Conservation (phyloP, 1,284 basidiomycete genomes). For the Heterobasidion occidentale region DNA sequence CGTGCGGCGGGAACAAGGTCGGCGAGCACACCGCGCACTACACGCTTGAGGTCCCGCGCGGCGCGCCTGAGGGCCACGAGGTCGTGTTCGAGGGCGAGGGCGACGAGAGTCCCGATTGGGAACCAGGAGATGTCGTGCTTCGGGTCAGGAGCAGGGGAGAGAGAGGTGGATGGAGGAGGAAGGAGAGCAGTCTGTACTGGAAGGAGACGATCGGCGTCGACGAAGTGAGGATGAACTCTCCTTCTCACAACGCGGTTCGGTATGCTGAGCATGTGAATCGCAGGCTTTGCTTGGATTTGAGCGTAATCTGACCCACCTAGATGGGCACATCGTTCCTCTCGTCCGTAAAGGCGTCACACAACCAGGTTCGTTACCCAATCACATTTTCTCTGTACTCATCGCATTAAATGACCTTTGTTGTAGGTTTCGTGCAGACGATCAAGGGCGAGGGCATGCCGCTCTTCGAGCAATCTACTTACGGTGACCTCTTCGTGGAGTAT, state of each 20-base stretch:
- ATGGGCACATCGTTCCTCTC: conserved; percentile 76
- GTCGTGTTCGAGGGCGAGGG: conserved; percentile 89
- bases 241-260: no score
- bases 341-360: conserved; percentile 78
- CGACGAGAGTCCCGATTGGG: conserved; percentile 90
- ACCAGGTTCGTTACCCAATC: conserved; percentile 47
- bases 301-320: conserved; percentile 83
- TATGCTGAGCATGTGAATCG: neutral
- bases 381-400: neutral
- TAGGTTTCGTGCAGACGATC: conserved; percentile 80
- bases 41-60: conserved; percentile 76
- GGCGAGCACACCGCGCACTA: conserved; percentile 78
- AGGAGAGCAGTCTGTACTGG: conserved; percentile 86
- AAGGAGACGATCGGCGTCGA: conserved; percentile 83
- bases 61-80: conserved; percentile 88
- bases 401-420: neutral
- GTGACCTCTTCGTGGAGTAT: conserved; percentile 89
- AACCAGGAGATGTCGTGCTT: conserved; percentile 85
- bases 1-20: conserved; percentile 79
- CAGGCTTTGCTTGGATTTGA: conserved; percentile 79
- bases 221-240: conserved; percentile 50
- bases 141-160: conserved; percentile 71
- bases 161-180: conserved; percentile 76
- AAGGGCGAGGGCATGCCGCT: conserved; percentile 87
- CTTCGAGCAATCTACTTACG: conserved; percentile 54